Conservation (phyloP, 2,329 filamentous ascomycete genomes). For the Fusarium sp. region DNA sequence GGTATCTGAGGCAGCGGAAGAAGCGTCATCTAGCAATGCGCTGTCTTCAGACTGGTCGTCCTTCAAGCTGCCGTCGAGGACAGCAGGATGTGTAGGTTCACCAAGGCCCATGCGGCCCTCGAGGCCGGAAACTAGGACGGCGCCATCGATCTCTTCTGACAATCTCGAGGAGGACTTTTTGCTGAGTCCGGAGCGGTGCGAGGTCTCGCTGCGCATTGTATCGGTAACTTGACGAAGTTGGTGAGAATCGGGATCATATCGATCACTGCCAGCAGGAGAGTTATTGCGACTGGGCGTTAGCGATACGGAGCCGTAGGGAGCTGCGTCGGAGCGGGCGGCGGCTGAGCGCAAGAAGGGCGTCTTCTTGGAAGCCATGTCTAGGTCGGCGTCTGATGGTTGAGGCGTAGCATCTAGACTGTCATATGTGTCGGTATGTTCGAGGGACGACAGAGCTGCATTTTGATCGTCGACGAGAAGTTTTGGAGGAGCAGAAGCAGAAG, state of each 20-base stretch:
- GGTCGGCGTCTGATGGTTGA: conserved; percentile 28
- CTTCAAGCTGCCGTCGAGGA: conserved; percentile 58
- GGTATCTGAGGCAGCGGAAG: conserved; percentile 59
- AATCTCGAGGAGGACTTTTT: conserved; percentile 51
- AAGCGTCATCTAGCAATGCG: conserved; percentile 53
- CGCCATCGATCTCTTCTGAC: conserved; percentile 64
- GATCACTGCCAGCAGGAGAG: conserved; percentile 53
- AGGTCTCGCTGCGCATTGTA: conserved; percentile 50
- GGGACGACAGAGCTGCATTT: conserved; percentile 23
- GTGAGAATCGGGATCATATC: conserved; percentile 48
- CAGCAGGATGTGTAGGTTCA: conserved; percentile 60
- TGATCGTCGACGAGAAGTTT: conserved; percentile 5
- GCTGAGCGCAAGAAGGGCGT: conserved; percentile 53
- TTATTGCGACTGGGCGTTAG: conserved; percentile 52
- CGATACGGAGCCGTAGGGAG: conserved; percentile 56
- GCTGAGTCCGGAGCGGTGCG: conserved; percentile 50
- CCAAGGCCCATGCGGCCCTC: conserved; percentile 66
- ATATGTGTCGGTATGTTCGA: conserved; percentile 16
- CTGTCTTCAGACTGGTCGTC: conserved; percentile 54
- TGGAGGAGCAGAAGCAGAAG: conserved; percentile 17
- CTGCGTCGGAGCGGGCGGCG: conserved; percentile 47
- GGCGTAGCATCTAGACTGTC: conserved; percentile 45
- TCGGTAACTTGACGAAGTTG: conserved; percentile 52
- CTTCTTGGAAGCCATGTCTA: conserved; percentile 53
- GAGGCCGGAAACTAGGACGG: conserved; percentile 64